phyloP scores from a whole-genome alignment of 2,329 filamentous ascomycete genomes.

The Davidsoniella eucalypti region DNA sequence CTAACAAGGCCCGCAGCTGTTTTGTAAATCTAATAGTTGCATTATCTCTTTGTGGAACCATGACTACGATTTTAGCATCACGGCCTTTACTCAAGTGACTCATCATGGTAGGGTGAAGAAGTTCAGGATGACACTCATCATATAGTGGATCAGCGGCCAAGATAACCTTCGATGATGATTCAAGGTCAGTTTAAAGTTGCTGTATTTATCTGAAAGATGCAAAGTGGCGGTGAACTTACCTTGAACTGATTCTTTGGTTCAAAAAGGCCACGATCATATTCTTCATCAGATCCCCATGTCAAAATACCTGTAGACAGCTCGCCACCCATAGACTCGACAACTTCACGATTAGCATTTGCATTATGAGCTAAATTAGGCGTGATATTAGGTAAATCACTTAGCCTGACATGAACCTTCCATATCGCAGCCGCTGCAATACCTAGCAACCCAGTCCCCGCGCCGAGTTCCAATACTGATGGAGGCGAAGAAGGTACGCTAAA shows the following conservation, averaged over 20 bases:
- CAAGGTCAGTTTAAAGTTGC: not conserved
- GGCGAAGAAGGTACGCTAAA: slow-evolving; percentile 23
- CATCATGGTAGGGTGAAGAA: slow-evolving; percentile 55
- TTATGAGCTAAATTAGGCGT: slow-evolving; percentile 68
- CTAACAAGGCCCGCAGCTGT: slow-evolving; percentile 47
- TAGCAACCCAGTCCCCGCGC: slow-evolving; percentile 80
- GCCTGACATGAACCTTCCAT: slow-evolving; percentile 46
- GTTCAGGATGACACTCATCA: slow-evolving; percentile 60
- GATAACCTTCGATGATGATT: slow-evolving; percentile 38
- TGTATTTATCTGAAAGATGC: not conserved
- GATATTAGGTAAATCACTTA: slow-evolving; percentile 78
- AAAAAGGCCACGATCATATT: slow-evolving; percentile 29
- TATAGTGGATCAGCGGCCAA: slow-evolving; percentile 80
- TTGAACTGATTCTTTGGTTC: slow-evolving; percentile 33
- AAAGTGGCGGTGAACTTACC: slow-evolving; percentile 18
- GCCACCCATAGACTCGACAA: slow-evolving; percentile 39
- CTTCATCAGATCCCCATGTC: slow-evolving; percentile 49
- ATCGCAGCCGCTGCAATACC: slow-evolving; percentile 68
- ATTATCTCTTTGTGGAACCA: slow-evolving; percentile 62
- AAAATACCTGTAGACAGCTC: slow-evolving; percentile 46
- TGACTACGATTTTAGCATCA: slow-evolving; percentile 54
- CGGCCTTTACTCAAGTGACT: slow-evolving; percentile 43
- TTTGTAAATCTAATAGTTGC: slow-evolving; percentile 45
- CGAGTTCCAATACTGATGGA: slow-evolving; percentile 53
- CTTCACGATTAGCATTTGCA: slow-evolving; percentile 41